Evolutionary conservation across 148 eudicot genomes (phyloP).

Genomic region (Nepenthes gracilis): DNA sequence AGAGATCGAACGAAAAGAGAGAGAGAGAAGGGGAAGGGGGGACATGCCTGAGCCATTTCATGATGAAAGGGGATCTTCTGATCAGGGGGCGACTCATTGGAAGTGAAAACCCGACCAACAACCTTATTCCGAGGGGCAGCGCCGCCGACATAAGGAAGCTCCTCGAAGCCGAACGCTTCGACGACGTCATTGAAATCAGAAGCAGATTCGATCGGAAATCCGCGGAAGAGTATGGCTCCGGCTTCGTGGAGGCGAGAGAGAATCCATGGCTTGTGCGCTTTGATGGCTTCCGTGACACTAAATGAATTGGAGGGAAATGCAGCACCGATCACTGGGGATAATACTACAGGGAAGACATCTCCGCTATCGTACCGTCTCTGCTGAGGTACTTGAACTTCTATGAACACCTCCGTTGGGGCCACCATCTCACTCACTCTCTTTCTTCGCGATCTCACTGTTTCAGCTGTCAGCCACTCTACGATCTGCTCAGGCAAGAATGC

Average conservation of each 20-base stretch:
- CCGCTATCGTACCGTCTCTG: conserved; percentile 32
- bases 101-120: conserved; percentile 76
- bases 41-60: conserved; percentile 68
- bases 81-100: conserved; percentile 81
- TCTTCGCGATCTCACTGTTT: too few relatives aligned
- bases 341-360: conserved; percentile 35
- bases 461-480: too few relatives aligned
- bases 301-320: background rate
- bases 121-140: conserved; percentile 59
- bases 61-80: conserved; percentile 79
- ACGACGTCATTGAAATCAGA: conserved; percentile 71
- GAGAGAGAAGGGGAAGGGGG: too few relatives aligned
- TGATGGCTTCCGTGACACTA: conserved; percentile 22
- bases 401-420: conserved; percentile 18
- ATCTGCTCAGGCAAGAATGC: too few relatives aligned
- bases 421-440: conserved; percentile 10
- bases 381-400: conserved; percentile 25
- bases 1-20: too few relatives aligned
- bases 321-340: conserved; percentile 21
- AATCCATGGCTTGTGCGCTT: conserved; percentile 36
- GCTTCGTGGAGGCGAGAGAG: conserved; percentile 28
- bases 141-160: conserved; percentile 70
- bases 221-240: conserved; percentile 59
- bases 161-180: conserved; percentile 67
- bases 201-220: conserved; percentile 32